Conservation (phyloP, 352 stramenopile genomes). For the Sclerospora graminicola region DNA sequence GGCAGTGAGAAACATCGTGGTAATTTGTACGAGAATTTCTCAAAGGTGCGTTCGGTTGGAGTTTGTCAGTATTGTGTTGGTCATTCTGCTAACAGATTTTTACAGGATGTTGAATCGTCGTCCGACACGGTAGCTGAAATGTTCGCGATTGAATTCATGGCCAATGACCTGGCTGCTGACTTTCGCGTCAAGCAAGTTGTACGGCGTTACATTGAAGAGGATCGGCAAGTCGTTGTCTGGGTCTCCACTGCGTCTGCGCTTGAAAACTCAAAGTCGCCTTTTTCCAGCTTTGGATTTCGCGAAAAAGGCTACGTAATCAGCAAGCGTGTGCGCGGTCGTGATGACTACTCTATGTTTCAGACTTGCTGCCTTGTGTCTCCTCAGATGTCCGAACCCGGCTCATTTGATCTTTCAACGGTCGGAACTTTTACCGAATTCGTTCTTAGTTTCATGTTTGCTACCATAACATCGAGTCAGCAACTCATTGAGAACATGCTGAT, state of each 20-base stretch:
- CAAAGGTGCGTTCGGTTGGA: slow-evolving; percentile 15
- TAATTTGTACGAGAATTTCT: slow-evolving; percentile 30
- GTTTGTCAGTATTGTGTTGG: too few relatives aligned
- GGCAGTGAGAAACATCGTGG: slow-evolving; percentile 33
- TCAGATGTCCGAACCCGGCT: slow-evolving; percentile 16
- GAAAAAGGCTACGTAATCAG: slow-evolving; percentile 37
- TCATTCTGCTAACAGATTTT: neutral
- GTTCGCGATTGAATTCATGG: slow-evolving; percentile 26
- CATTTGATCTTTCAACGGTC: slow-evolving; percentile 18
- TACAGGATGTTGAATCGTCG: slow-evolving; percentile 25
- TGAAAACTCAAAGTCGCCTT: slow-evolving; percentile 26
- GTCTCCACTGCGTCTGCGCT: slow-evolving; percentile 22
- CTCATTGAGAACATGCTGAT: slow-evolving; percentile 31
- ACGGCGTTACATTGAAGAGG: slow-evolving; percentile 20
- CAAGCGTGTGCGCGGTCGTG: slow-evolving; percentile 14
- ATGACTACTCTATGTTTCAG: slow-evolving; percentile 25
- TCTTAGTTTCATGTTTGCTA: slow-evolving; percentile 23
- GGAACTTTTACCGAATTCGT: slow-evolving; percentile 28
- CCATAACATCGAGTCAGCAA: slow-evolving; percentile 23
- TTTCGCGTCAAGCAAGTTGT: slow-evolving; percentile 29
- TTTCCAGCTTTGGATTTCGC: slow-evolving; percentile 24
- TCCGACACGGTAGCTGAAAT: slow-evolving; percentile 26
- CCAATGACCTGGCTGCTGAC: slow-evolving; percentile 22
- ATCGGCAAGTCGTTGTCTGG: slow-evolving; percentile 33
- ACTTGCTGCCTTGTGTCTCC: slow-evolving; percentile 27